These are phyloP conservation scores for Amauroascus verrucosus DNA, from an alignment of 2,329 filamentous ascomycete species.

Conservation along the genomic window DNA sequence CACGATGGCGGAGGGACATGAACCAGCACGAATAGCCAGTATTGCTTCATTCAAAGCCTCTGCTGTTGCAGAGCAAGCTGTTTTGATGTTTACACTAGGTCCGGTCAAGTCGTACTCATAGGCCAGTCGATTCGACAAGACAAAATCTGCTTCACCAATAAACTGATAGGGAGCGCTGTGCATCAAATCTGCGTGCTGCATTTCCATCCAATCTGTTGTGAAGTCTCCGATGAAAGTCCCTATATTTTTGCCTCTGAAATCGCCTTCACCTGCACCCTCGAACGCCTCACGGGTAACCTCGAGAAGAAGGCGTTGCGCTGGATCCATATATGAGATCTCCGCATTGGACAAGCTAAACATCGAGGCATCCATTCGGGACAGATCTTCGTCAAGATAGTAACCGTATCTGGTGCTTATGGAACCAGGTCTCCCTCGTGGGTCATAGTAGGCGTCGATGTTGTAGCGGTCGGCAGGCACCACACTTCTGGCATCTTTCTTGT, in stretches of 20 bases:
- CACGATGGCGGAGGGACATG: conserved; percentile 15
- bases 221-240: conserved; percentile 26
- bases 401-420: conserved; percentile 11
- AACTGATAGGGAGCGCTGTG: conserved; percentile 3
- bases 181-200: conserved; percentile 14
- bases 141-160: conserved; percentile 12
- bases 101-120: conserved; percentile 22
- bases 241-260: conserved; percentile 23
- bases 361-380: conserved; percentile 22
- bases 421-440: background rate
- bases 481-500: conserved; percentile 11
- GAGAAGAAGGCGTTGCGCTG: conserved; percentile 27
- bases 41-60: background rate
- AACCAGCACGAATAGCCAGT: conserved; percentile 14
- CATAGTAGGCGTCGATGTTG: conserved; percentile 13
- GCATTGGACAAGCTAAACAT: conserved; percentile 26
- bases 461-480: conserved; percentile 14
- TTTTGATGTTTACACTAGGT: background rate
- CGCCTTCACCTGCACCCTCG: conserved; percentile 20
- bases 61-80: background rate
- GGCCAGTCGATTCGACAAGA: conserved; percentile 17
- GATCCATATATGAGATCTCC: conserved; percentile 25
- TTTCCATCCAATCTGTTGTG: conserved; percentile 20
- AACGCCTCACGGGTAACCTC: conserved; percentile 29
- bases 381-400: conserved; percentile 26